Evolutionary conservation across 768 basidiomycete species (phyloP).

Genomic region (Boletus reticuloceps): DNA sequence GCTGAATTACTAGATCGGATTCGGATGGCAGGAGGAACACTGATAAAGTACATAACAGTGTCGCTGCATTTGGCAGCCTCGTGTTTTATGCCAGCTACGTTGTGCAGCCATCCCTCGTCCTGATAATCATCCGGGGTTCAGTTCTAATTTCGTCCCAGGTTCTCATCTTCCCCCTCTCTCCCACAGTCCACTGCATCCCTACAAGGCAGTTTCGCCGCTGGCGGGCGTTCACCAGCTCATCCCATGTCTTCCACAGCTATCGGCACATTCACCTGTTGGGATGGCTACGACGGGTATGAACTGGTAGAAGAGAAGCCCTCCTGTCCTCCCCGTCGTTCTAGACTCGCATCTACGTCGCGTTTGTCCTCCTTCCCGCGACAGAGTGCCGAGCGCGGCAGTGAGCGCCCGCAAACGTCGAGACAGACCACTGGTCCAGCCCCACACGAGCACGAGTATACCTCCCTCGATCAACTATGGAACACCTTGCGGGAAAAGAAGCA

Average conservation of each 20-base stretch:
- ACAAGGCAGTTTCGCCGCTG: conserved; percentile 18
- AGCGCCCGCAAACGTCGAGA: conserved; percentile 22
- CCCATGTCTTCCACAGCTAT: conserved; percentile 33
- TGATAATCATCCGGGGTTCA: conserved; percentile 34
- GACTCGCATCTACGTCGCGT: conserved; percentile 21
- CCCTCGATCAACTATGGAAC: conserved; percentile 63
- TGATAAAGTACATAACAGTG: conserved; percentile 27
- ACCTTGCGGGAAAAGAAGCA: conserved; percentile 64
- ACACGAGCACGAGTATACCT: conserved; percentile 27
- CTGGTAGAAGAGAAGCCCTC: conserved; percentile 17
- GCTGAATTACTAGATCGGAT: conserved; percentile 11
- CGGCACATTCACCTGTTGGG: conserved; percentile 35
- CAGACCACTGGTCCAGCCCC: conserved; percentile 8
- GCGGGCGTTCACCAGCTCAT: conserved; percentile 11
- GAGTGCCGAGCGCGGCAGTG: conserved; percentile 16
- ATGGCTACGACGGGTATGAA: conserved; percentile 29
- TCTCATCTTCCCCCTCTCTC: conserved; percentile 11
- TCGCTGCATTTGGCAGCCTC: conserved; percentile 34
- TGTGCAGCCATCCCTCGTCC: conserved; percentile 17
- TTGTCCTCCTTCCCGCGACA: conserved; percentile 10
- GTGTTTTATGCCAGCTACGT: conserved; percentile 31
- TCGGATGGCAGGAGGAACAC: conserved; percentile 4
- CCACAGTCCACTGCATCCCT: conserved; percentile 14
- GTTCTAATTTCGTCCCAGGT: conserved; percentile 25
- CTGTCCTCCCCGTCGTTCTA: conserved; percentile 19